Percentiles rank a stretch among this genome's conserved stretches.
Conservation (phyloP, 148 eudicot genomes). For the Drosera capensis region DNA sequence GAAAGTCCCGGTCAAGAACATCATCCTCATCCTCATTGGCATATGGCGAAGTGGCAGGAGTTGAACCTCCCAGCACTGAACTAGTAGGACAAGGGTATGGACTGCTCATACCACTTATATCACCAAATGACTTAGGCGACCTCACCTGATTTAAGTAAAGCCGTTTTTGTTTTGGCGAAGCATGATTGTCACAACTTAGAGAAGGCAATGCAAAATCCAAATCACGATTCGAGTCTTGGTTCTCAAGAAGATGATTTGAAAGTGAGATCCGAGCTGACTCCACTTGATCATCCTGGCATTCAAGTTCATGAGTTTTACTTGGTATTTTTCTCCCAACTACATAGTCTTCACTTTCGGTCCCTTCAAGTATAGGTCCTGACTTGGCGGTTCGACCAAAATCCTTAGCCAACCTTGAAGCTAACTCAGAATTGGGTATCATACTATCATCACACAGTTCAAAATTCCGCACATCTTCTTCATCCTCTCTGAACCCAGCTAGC, state of each 20-base stretch:
- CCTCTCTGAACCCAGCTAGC: slow-evolving; percentile 27
- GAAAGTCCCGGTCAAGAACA: slow-evolving; percentile 23
- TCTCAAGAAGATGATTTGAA: slow-evolving; percentile 31
- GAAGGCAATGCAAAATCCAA: slow-evolving; percentile 19
- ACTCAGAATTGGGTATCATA: slow-evolving; percentile 9
- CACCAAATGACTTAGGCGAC: slow-evolving; percentile 39
- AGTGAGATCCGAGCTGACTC: slow-evolving; percentile 34
- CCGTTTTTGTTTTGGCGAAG: slow-evolving; percentile 14
- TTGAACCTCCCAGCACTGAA: slow-evolving; percentile 27
- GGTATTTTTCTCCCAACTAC: slow-evolving; percentile 11
- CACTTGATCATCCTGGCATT: slow-evolving; percentile 20
- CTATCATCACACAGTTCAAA: slow-evolving; percentile 8
- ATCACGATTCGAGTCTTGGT: slow-evolving; percentile 47
- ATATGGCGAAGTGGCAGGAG: slow-evolving; percentile 28
- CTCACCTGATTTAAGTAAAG: slow-evolving; percentile 15
- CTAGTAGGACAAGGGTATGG: slow-evolving; percentile 39
- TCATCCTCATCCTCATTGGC: slow-evolving; percentile 40
- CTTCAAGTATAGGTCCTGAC: slow-evolving; percentile 7
- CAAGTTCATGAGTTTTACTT: slow-evolving; percentile 16
- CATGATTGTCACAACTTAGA: slow-evolving; percentile 13
- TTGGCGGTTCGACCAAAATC: slow-evolving; percentile 10
- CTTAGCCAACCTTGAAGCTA: slow-evolving; percentile 7
- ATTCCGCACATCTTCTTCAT: slow-evolving; percentile 20
- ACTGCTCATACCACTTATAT: slow-evolving; percentile 51
- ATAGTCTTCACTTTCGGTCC: slow-evolving; percentile 15